A percentile compares a stretch with the other conserved stretches of the same genome.
phyloP scores from a whole-genome alignment of 768 basidiomycete genomes.

The Amanita rubescens region DNA sequence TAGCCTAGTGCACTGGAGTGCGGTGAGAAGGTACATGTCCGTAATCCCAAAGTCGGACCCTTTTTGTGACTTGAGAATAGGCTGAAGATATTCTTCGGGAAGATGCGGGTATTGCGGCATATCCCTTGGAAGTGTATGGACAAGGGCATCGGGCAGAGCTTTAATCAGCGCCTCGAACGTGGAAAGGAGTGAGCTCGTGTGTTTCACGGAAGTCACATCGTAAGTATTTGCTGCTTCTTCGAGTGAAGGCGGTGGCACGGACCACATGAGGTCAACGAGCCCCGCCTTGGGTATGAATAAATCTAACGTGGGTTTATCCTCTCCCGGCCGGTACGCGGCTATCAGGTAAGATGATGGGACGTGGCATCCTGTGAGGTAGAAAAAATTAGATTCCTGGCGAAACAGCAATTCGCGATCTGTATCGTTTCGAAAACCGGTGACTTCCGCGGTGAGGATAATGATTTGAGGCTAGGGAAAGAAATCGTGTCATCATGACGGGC shows the following conservation, averaged over 20 bases:
- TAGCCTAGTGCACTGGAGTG: constrained; percentile 76
- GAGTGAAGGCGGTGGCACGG: constrained; percentile 66
- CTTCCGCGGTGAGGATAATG: constrained; percentile 58
- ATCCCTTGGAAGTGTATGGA: constrained; percentile 57
- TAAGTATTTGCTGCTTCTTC: constrained; percentile 44
- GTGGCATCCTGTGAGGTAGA: constrained; percentile 76
- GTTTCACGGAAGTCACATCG: constrained; percentile 53
- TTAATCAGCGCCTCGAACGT: constrained; percentile 41
- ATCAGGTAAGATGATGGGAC: constrained; percentile 67
- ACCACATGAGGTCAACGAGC: constrained; percentile 80
- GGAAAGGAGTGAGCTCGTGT: constrained; percentile 37
- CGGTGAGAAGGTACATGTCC: constrained; percentile 61
- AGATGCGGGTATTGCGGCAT: constrained; percentile 47
- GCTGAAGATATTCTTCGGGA: constrained; percentile 32
- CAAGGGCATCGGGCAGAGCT: constrained; percentile 43
- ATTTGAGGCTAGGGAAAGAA: constrained; percentile 50
- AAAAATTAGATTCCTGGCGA: constrained; percentile 76
- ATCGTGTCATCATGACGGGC: background rate
- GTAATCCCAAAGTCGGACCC: constrained; percentile 31
- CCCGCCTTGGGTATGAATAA: constrained; percentile 78
- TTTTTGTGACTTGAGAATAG: constrained; percentile 26
- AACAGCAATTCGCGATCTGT: constrained; percentile 80
- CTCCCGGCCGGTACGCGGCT: constrained; percentile 46
- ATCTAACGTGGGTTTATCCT: constrained; percentile 36
- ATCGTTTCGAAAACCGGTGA: constrained; percentile 62